Conservation (phyloP, 352 stramenopile species). For the Phytopythium sindhum region DNA sequence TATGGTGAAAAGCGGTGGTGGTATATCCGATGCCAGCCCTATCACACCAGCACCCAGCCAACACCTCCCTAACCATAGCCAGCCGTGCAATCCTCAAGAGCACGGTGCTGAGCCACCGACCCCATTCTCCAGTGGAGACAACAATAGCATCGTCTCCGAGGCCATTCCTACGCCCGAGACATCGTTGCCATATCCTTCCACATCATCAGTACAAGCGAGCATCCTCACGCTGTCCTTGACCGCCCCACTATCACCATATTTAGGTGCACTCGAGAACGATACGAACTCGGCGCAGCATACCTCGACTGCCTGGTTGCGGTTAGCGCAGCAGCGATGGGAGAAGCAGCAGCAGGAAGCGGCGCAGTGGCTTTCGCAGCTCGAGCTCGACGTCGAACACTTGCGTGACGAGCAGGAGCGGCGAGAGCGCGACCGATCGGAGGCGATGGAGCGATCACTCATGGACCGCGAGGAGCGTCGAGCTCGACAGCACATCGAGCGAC, state of each 20-base stretch:
- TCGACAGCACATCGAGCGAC: constrained; percentile 8
- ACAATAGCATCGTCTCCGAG: background rate
- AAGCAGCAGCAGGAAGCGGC: constrained; percentile 15
- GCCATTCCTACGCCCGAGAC: too few species aligned
- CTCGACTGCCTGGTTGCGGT: background rate
- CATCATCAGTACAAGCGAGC: background rate
- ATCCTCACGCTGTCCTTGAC: background rate
- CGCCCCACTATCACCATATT: background rate
- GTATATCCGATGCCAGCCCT: background rate
- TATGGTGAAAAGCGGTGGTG: background rate
- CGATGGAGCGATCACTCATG: constrained; percentile 15
- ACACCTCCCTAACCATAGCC: too few species aligned
- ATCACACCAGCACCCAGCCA: too few species aligned
- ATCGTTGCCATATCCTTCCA: background rate
- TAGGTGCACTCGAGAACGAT: background rate
- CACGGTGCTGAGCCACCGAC: too few species aligned
- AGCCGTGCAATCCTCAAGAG: too few species aligned
- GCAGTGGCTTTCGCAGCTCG: constrained; percentile 11
- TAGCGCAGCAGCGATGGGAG: constrained; percentile 3
- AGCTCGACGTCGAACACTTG: constrained; percentile 1
- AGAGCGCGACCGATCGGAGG: constrained; percentile 9
- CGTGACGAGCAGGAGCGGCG: background rate
- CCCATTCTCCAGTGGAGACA: background rate
- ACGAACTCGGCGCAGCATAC: too few species aligned
- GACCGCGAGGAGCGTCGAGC: constrained; percentile 10